Evolutionary conservation across 164 flowering plant genomes (phyloP).

Genomic region (Umbilicus rupestris): DNA sequence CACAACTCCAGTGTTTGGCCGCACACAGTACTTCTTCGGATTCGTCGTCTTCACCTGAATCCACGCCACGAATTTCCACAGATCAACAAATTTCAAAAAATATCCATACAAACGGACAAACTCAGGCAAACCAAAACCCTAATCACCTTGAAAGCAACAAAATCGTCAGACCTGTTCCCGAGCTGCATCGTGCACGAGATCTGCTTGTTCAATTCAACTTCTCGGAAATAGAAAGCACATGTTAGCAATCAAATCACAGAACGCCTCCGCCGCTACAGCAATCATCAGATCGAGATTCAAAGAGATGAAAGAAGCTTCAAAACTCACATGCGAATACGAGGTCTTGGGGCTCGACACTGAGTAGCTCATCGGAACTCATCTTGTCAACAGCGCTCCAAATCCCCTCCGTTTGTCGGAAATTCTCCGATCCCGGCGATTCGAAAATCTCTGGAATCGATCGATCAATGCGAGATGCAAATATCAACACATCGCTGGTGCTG

Average conservation of each 20-base stretch:
- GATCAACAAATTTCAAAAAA: neutral
- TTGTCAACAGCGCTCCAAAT: neutral
- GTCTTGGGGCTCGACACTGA: slow-evolving; percentile 39
- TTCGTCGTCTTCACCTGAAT: slow-evolving; percentile 76
- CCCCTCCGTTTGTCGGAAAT: too few species aligned
- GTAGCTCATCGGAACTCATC: slow-evolving; percentile 36
- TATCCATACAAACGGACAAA: neutral
- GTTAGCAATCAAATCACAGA: neutral
- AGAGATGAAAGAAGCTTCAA: slow-evolving; percentile 9
- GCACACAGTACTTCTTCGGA: slow-evolving; percentile 77
- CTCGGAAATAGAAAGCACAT: slow-evolving; percentile 1
- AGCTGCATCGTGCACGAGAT: slow-evolving; percentile 41
- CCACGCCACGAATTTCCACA: slow-evolving; percentile 1
- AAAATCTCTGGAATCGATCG: too few species aligned
- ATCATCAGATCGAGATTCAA: neutral
- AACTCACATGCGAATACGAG: slow-evolving; percentile 38
- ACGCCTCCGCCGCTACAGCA: neutral
- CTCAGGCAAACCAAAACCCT: neutral
- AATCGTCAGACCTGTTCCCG: slow-evolving; percentile 31
- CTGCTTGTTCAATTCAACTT: slow-evolving; percentile 51
- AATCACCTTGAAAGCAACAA: slow-evolving; percentile 52
- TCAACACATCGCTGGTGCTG: too few species aligned
- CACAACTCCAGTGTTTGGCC: slow-evolving; percentile 76
- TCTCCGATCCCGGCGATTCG: too few species aligned
- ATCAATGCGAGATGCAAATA: too few species aligned